phyloP scores from a whole-genome alignment of 768 basidiomycete genomes.

The Pleurotus djamor region DNA sequence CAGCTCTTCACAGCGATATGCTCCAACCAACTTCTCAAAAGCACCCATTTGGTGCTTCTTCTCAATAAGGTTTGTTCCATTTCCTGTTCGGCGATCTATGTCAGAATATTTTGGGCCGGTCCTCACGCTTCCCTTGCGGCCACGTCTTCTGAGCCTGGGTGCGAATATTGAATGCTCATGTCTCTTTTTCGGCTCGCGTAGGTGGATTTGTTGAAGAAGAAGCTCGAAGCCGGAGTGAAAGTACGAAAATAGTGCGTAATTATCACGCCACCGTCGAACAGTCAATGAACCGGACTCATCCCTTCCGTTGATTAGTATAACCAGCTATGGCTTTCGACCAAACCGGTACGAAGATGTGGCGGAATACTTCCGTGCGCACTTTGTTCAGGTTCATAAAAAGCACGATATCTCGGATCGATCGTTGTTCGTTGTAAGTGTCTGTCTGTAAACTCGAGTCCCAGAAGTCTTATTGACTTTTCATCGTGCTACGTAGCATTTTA shows the following conservation, averaged over 20 bases:
- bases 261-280: not conserved
- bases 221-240: slow-evolving; percentile 63
- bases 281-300: not conserved
- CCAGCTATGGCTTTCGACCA: slow-evolving; percentile 70
- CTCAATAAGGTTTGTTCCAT: slow-evolving; percentile 66
- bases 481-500: slow-evolving; percentile 50
- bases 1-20: slow-evolving; percentile 77
- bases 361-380: slow-evolving; percentile 84
- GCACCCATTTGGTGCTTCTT: slow-evolving; percentile 71
- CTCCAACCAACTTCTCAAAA: slow-evolving; percentile 69
- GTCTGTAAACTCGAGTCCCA: not conserved
- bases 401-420: slow-evolving; percentile 59
- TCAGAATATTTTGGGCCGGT: slow-evolving; percentile 7
- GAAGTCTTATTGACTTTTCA: no score
- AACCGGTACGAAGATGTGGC: slow-evolving; percentile 70
- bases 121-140: not conserved
- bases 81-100: slow-evolving; percentile 3
- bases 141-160: not conserved
- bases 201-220: slow-evolving; percentile 72
- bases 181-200: slow-evolving; percentile 22
- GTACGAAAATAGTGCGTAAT: slow-evolving; percentile 76
- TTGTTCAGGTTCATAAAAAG: slow-evolving; percentile 69
- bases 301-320: slow-evolving; percentile 47
- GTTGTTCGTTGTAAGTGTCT: slow-evolving; percentile 58
- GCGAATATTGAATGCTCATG: not conserved